Evolutionary conservation across 2,329 filamentous ascomycete genomes (phyloP).

Genomic region (Aphanoascus verrucosus): DNA sequence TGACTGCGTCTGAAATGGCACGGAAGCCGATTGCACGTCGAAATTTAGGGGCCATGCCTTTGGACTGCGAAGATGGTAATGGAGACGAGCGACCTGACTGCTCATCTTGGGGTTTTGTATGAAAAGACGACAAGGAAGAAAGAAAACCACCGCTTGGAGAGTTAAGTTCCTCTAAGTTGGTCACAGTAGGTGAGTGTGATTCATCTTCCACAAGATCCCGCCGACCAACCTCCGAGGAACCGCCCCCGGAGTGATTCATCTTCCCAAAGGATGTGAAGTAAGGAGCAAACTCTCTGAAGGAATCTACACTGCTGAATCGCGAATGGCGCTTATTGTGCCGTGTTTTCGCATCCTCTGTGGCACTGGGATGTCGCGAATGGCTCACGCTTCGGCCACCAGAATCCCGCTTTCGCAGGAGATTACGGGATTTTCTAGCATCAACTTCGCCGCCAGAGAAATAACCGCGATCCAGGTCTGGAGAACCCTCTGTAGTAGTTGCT

Average conservation of each 20-base stretch:
- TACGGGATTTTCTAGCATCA: constrained; percentile 59
- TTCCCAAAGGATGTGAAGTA: constrained; percentile 50
- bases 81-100: constrained; percentile 41
- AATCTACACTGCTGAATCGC: constrained; percentile 68
- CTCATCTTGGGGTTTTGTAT: constrained; percentile 40
- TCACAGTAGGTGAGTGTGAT: constrained; percentile 44
- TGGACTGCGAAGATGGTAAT: constrained; percentile 40
- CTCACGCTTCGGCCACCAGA: constrained; percentile 32
- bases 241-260: constrained; percentile 53
- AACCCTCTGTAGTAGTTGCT: constrained; percentile 21
- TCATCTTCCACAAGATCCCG: constrained; percentile 27
- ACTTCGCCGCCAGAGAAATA: constrained; percentile 88
- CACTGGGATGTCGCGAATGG: constrained; percentile 64
- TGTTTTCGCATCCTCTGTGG: constrained; percentile 61
- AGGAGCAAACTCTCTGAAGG: constrained; percentile 48
- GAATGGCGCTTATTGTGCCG: constrained; percentile 62
- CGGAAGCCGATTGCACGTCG: constrained; percentile 59
- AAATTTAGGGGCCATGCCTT: constrained; percentile 50
- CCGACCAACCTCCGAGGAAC: not conserved
- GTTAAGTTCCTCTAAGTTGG: constrained; percentile 45
- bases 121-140: constrained; percentile 40
- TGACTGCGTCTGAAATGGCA: constrained; percentile 67
- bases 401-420: constrained; percentile 66
- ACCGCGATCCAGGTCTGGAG: constrained; percentile 63
- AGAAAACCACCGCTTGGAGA: constrained; percentile 31